phyloP scores from a whole-genome alignment of 495 filamentous ascomycete species.

The Aspergillus cristatus region DNA sequence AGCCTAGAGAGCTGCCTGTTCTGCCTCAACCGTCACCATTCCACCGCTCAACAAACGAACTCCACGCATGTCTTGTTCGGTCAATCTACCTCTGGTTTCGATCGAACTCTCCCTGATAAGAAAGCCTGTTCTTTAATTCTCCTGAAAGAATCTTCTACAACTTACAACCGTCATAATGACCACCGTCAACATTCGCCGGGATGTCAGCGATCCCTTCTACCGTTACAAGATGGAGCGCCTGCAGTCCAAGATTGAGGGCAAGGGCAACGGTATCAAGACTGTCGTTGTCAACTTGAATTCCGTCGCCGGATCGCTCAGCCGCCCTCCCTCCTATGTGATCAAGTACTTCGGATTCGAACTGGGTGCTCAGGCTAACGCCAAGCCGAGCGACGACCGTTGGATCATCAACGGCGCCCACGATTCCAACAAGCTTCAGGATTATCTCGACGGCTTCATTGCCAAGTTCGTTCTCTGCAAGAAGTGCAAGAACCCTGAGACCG shows the following conservation, averaged over 20 bases:
- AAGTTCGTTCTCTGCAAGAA: conserved; percentile 99
- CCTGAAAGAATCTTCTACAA: conserved; percentile 7
- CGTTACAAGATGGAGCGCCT: conserved; percentile 99
- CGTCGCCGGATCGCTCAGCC: conserved; percentile 84
- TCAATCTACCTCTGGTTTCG: conserved; percentile 32
- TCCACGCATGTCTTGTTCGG: conserved; percentile 47
- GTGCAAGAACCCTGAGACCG: conserved; percentile 99
- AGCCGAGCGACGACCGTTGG: conserved; percentile 95
- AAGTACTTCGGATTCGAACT: conserved; percentile 99
- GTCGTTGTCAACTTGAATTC: conserved; percentile 95
- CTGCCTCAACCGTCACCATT: conserved; percentile 39
- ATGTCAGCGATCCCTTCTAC: conserved; percentile 98
- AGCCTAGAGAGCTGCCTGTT: conserved; percentile 15
- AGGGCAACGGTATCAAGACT: conserved; percentile 94
- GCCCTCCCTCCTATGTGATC: conserved; percentile 90
- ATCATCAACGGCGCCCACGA: conserved; percentile 99
- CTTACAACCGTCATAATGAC: conserved; percentile 58
- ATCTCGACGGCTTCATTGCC: conserved; percentile 94
- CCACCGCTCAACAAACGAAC: conserved; percentile 41
- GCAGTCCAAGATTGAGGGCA: conserved; percentile 98
- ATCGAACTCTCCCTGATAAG: conserved; percentile 30
- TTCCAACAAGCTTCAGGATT: conserved; percentile 89
- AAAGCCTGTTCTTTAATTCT: conserved; percentile 7
- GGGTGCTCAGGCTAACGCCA: conserved; percentile 94
- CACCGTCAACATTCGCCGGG: conserved; percentile 95